A percentile compares a stretch with the other conserved stretches of the same genome.
Conservation (phyloP, 345 rosid species). For the Linum tenue region DNA sequence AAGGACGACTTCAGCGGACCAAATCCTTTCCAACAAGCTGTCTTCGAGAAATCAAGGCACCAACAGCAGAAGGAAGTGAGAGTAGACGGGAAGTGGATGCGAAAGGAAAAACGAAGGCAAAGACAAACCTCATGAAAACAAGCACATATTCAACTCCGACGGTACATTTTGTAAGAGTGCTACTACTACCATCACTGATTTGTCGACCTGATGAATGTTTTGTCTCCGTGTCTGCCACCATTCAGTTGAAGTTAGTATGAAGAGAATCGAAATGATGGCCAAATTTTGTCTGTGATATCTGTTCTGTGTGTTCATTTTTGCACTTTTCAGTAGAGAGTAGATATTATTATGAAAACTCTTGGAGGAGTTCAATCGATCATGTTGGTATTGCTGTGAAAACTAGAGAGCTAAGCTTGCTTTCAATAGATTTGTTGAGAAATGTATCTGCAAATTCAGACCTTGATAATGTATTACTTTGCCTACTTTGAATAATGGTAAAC, state of each 20-base stretch:
- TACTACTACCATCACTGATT: constrained; percentile 8
- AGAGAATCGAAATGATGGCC: too few relatives aligned
- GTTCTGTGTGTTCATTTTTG: too few relatives aligned
- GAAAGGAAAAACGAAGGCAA: constrained; percentile 25
- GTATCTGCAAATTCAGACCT: too few relatives aligned
- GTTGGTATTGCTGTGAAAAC: too few relatives aligned
- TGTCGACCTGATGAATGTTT: constrained; percentile 8
- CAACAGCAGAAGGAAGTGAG: neutral
- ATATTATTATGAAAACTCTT: too few relatives aligned
- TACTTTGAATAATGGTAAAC: too few relatives aligned
- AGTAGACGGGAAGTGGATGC: neutral
- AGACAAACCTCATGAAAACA: constrained; percentile 24
- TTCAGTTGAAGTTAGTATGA: neutral
- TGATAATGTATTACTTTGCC: too few relatives aligned
- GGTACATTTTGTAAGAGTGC: neutral
- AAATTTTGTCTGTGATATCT: neutral
- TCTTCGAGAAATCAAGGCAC: constrained; percentile 20
- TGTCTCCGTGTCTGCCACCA: neutral
- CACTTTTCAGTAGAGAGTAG: too few relatives aligned
- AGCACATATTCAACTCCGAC: constrained; percentile 35
- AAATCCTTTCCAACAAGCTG: constrained; percentile 69
- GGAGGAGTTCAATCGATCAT: too few relatives aligned
- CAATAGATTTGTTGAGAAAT: too few relatives aligned
- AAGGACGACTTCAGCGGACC: constrained; percentile 42
- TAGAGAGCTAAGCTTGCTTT: too few relatives aligned